These are phyloP conservation scores for Tephrocybe rancida DNA, from an alignment of 768 basidiomycete species.

Conservation along the genomic window DNA sequence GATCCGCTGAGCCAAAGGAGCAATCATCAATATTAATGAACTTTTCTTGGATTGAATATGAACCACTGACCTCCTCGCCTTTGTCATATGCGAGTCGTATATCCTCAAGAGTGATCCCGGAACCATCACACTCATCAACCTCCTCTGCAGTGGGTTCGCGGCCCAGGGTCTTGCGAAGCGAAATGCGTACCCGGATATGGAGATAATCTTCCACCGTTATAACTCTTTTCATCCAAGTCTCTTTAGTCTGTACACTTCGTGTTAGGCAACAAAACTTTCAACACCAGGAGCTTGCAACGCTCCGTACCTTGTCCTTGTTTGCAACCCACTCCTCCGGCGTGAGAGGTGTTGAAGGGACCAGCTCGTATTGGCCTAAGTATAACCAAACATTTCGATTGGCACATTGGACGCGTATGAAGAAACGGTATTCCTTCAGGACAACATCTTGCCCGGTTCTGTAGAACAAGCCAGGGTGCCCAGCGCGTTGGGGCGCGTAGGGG, in stretches of 20 bases:
- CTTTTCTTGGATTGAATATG: background rate
- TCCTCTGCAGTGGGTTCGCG: slow-evolving; percentile 4
- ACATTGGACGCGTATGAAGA: background rate
- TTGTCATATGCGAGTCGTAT: background rate
- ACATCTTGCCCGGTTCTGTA: slow-evolving; percentile 17
- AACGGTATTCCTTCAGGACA: background rate
- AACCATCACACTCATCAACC: background rate
- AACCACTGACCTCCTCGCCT: slow-evolving; percentile 7
- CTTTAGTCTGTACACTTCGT: background rate
- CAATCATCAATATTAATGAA: background rate
- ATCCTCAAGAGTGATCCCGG: background rate
- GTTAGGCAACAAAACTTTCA: background rate
- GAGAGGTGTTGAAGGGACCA: slow-evolving; percentile 2
- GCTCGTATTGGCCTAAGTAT: slow-evolving; percentile 15
- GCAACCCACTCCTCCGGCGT: slow-evolving; percentile 8
- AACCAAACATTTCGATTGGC: slow-evolving; percentile 11
- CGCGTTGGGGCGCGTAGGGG: slow-evolving; percentile 34
- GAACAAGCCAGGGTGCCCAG: slow-evolving; percentile 35
- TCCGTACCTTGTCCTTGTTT: background rate
- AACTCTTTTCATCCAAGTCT: background rate
- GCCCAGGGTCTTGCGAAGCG: background rate
- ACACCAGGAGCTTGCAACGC: too few relatives aligned
- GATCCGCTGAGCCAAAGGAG: background rate
- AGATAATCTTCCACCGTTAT: background rate
- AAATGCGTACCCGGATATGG: slow-evolving; percentile 5